Conservation (phyloP, 106 monocot species). For the Phalaenopsis aphrodite region DNA sequence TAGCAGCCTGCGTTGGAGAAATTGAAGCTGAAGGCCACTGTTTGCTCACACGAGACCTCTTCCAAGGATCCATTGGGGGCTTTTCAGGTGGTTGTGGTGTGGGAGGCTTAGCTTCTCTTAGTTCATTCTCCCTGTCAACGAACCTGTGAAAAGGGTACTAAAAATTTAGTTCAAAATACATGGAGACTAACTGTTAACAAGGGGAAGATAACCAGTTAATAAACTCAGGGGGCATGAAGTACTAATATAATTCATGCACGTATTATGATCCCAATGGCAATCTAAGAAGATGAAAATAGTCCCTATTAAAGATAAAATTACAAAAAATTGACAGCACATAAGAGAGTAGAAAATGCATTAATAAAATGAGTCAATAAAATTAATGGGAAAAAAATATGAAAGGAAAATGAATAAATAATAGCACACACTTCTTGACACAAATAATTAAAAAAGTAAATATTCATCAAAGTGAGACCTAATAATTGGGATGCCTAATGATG, state of each 20-base stretch:
- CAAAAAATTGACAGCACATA: too few species aligned
- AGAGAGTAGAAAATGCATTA: not conserved
- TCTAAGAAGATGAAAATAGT: too few species aligned
- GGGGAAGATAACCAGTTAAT: not conserved
- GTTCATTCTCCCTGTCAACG: conserved; percentile 92
- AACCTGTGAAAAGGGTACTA: conserved; percentile 39
- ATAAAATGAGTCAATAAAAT: not conserved
- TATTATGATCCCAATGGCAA: too few species aligned
- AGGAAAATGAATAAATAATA: not conserved
- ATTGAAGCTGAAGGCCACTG: conserved; percentile 93
- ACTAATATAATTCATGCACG: too few species aligned
- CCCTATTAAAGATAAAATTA: too few species aligned
- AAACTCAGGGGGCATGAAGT: not conserved
- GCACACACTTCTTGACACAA: not conserved
- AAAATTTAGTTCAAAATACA: not conserved
- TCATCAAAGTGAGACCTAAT: not conserved
- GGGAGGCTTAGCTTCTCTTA: conserved; percentile 80
- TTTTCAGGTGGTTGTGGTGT: conserved; percentile 59
- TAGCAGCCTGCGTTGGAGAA: conserved; percentile 37
- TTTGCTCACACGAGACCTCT: conserved; percentile 51
- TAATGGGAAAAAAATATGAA: not conserved
- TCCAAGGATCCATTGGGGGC: conserved; percentile 77
- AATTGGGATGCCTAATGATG: not conserved
- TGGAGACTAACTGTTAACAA: too few species aligned
- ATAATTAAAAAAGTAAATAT: not conserved